Percentiles rank a stretch among this genome's conserved stretches.
Conservation (phyloP, 2,329 filamentous ascomycete genomes). For the Exserohilum rostratum region DNA sequence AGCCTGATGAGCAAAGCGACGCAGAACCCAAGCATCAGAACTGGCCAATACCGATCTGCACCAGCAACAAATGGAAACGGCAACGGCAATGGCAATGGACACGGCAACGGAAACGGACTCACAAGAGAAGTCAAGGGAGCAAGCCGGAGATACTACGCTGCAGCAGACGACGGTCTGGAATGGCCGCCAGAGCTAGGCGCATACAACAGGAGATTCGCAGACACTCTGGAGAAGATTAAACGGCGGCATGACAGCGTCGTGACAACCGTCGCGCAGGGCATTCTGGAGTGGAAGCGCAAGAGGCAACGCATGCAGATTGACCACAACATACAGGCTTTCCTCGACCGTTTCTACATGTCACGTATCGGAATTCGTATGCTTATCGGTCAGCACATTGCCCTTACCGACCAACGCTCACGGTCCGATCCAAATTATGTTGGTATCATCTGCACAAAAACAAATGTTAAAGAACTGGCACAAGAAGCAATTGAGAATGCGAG, state of each 20-base stretch:
- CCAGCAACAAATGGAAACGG: slow-evolving; percentile 53
- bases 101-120: slow-evolving; percentile 54
- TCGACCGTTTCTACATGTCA: slow-evolving; percentile 99
- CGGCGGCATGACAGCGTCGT: slow-evolving; percentile 95
- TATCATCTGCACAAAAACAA: slow-evolving; percentile 98
- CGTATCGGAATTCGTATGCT: slow-evolving; percentile 99
- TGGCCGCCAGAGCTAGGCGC: slow-evolving; percentile 95
- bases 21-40: slow-evolving; percentile 84
- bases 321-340: slow-evolving; percentile 93
- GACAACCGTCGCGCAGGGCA: slow-evolving; percentile 96
- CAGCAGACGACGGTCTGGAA: slow-evolving; percentile 82
- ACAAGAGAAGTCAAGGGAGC: slow-evolving; percentile 56
- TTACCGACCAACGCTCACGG: slow-evolving; percentile 90
- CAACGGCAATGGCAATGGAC: slow-evolving; percentile 46
- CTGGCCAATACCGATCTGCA: slow-evolving; percentile 76
- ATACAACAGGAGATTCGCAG: slow-evolving; percentile 90
- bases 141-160: slow-evolving; percentile 83
- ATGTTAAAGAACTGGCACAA: slow-evolving; percentile 90
- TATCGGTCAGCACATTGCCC: slow-evolving; percentile 95
- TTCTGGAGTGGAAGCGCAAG: slow-evolving; percentile 96
- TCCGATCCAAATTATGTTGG: slow-evolving; percentile 94
- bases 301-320: slow-evolving; percentile 98
- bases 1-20: slow-evolving; percentile 81
- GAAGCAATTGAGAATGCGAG: slow-evolving; percentile 98
- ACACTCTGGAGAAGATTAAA: slow-evolving; percentile 92